Evolutionary conservation across 2,329 filamentous ascomycete genomes (phyloP).

Genomic region (Scleromitrula shiraiana): DNA sequence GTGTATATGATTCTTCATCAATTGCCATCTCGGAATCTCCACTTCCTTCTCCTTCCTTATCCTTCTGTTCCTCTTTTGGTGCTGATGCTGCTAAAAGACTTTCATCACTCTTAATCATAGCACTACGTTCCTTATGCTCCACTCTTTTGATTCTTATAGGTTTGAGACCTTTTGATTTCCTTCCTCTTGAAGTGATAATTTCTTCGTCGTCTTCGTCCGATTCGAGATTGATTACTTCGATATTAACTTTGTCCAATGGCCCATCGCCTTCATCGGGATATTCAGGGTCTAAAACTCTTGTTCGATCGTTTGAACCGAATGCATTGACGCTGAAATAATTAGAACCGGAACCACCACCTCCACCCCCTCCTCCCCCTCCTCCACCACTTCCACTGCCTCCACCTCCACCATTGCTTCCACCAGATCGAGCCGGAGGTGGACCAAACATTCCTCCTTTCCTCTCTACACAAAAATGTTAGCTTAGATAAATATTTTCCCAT

Average conservation of each 20-base stretch:
- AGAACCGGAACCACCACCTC: neutral
- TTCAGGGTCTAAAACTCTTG: slow-evolving; percentile 15
- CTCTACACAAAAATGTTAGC: neutral
- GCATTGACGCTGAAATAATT: neutral
- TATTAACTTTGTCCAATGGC: slow-evolving; percentile 21
- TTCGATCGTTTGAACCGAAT: neutral
- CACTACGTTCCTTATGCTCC: slow-evolving; percentile 26
- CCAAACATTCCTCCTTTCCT: slow-evolving; percentile 2
- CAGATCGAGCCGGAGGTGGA: neutral
- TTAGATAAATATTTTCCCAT: neutral
- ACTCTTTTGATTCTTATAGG: slow-evolving; percentile 26
- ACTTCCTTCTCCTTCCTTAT: slow-evolving; percentile 5
- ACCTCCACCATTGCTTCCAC: neutral
- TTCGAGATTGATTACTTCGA: slow-evolving; percentile 24
- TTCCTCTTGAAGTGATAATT: slow-evolving; percentile 2
- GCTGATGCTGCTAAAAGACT: slow-evolving; percentile 5
- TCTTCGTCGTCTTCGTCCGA: slow-evolving; percentile 18
- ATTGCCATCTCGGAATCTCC: neutral
- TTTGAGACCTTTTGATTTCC: slow-evolving; percentile 15
- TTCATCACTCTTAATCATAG: slow-evolving; percentile 17
- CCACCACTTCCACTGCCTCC: slow-evolving; percentile 8
- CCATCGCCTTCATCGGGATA: slow-evolving; percentile 25
- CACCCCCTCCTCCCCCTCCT: neutral
- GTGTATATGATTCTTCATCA: neutral
- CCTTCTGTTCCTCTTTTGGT: slow-evolving; percentile 4